phyloP scores from a whole-genome alignment of 371 early-diverging fungal species.

The Dinochytrium kinnereticum region DNA sequence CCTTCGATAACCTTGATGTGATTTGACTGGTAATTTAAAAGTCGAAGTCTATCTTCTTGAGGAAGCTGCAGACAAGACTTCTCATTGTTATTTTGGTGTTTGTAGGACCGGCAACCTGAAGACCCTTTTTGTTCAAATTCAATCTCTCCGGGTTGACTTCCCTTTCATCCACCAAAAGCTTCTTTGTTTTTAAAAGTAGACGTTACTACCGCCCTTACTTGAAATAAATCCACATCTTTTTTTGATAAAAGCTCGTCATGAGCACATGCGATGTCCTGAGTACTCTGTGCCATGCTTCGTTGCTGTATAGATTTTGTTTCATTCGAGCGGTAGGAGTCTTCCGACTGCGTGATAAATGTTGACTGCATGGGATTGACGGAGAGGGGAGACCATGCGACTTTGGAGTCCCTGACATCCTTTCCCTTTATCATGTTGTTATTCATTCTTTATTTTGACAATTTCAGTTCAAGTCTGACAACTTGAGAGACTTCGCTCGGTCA shows the following conservation, averaged over 20 bases:
- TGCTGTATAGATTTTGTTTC: too few species aligned
- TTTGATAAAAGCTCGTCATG: too few species aligned
- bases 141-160: constrained; percentile 36
- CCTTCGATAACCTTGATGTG: constrained; percentile 44
- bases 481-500: background rate
- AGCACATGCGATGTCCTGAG: too few species aligned
- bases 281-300: too few species aligned
- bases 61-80: constrained; percentile 33
- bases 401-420: background rate
- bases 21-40: constrained; percentile 55
- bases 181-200: too few species aligned
- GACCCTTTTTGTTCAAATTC: constrained; percentile 36
- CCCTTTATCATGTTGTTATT: background rate
- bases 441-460: constrained; percentile 5
- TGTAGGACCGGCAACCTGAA: constrained; percentile 22
- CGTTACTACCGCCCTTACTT: too few species aligned
- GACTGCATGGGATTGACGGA: background rate
- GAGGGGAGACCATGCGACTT: background rate
- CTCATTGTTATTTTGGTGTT: background rate
- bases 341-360: background rate
- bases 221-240: too few species aligned
- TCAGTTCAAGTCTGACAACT: background rate
- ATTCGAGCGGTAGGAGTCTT: background rate
- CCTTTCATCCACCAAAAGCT: constrained; percentile 25
- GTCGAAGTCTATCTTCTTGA: constrained; percentile 42